Conservation (phyloP, 2,329 filamentous ascomycete genomes). For the Conoideocrella luteorostrata region DNA sequence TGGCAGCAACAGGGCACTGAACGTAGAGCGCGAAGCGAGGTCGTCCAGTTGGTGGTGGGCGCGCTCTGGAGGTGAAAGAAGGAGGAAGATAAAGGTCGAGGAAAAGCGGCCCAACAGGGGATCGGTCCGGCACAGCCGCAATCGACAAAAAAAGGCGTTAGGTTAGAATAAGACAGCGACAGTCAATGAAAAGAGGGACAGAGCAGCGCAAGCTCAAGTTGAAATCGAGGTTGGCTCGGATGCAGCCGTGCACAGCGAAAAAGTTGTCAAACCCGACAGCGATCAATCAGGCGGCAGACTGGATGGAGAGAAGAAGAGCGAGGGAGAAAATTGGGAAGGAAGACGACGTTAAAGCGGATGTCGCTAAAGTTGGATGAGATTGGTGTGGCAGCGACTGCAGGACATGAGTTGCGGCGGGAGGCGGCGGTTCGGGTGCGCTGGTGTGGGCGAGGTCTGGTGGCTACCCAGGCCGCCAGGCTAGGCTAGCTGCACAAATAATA, state of each 20-base stretch:
- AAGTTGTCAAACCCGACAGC: background rate
- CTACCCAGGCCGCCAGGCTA: too few relatives aligned
- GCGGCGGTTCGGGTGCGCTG: background rate
- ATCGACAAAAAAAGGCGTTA: background rate
- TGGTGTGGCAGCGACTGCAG: background rate
- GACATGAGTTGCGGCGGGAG: background rate
- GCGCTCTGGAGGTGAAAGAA: slow-evolving; percentile 1
- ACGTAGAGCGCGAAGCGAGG: too few relatives aligned
- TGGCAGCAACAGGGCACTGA: too few relatives aligned
- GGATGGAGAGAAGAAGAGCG: background rate
- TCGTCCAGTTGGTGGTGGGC: slow-evolving; percentile 3
- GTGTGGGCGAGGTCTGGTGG: too few relatives aligned
- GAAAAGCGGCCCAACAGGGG: slow-evolving; percentile 4
- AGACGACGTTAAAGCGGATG: background rate
- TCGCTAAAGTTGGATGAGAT: background rate
- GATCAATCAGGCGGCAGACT: background rate
- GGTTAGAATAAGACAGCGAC: slow-evolving; percentile 6
- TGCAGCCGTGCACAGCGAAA: too few relatives aligned
- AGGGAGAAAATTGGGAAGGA: background rate
- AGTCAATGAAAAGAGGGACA: slow-evolving; percentile 9
- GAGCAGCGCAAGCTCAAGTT: slow-evolving; percentile 3
- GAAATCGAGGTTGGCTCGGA: too few relatives aligned
- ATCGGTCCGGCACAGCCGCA: slow-evolving; percentile 15
- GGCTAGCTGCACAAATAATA: too few relatives aligned
- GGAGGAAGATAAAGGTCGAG: background rate